Percentiles rank a stretch among this genome's conserved stretches.
Conservation (phyloP, 1,284 basidiomycete species). For the Marasmius fiardii region DNA sequence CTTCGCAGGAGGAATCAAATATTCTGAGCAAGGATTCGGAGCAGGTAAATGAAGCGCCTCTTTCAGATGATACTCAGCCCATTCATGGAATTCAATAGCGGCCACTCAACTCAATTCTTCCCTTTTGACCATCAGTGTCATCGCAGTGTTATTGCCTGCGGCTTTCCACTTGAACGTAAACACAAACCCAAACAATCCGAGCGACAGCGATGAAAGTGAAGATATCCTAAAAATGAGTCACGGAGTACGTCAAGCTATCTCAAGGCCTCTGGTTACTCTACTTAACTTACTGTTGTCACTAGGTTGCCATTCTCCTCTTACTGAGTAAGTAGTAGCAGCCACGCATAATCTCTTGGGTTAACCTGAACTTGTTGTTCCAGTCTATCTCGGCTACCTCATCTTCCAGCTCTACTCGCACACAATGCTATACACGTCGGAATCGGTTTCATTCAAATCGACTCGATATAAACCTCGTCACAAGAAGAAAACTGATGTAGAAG, state of each 20-base stretch:
- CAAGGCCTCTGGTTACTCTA: not conserved
- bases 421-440: conserved; percentile 60
- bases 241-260: conserved; percentile 59
- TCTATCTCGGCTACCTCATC: conserved; percentile 70
- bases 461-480: conserved; percentile 29
- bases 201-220: conserved; percentile 27
- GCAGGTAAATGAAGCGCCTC: conserved; percentile 39
- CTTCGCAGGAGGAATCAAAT: conserved; percentile 67
- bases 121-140: conserved; percentile 74
- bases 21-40: conserved; percentile 73
- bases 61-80: not conserved
- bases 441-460: conserved; percentile 35
- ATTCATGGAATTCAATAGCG: conserved; percentile 34
- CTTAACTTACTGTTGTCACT: conserved; percentile 11
- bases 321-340: conserved; percentile 49
- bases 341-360: not conserved
- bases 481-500: conserved; percentile 10
- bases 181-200: conserved; percentile 17
- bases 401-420: conserved; percentile 90
- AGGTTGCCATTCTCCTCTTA: conserved; percentile 79
- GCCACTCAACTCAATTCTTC: conserved; percentile 80
- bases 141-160: conserved; percentile 78
- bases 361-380: conserved; percentile 28
- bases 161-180: conserved; percentile 50
- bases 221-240: conserved; percentile 75